These are phyloP conservation scores for Willaertia magna DNA, from an alignment of 208 protist genomes.

Conservation along the genomic window DNA sequence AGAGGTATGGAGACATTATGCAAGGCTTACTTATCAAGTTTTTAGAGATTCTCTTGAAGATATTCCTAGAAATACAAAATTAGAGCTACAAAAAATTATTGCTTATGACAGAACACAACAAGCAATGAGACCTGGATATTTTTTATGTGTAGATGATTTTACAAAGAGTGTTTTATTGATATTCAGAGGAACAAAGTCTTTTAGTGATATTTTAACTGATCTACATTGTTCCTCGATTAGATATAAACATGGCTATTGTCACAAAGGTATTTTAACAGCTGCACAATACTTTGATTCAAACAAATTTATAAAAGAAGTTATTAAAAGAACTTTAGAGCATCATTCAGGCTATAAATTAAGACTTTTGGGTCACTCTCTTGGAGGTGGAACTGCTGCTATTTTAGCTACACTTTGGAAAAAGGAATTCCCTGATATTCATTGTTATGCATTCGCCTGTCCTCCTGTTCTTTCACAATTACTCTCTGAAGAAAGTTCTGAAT, in stretches of 20 bases:
- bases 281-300: not conserved
- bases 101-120: not conserved
- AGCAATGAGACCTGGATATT: constrained; percentile 2
- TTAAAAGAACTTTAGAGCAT: not conserved
- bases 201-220: not conserved
- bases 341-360: not conserved
- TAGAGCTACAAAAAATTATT: not conserved
- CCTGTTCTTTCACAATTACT: not conserved
- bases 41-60: not conserved
- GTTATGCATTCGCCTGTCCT: constrained; percentile 3
- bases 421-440: not conserved
- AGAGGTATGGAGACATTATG: not conserved
- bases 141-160: not conserved
- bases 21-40: not conserved
- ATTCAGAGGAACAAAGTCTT: not conserved
- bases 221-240: not conserved
- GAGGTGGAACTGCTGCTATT: not conserved
- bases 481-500: not conserved
- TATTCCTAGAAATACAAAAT: not conserved
- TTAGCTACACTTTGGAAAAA: not conserved
- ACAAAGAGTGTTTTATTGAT: not conserved
- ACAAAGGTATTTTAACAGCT: not conserved
- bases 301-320: not conserved
- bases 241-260: constrained; percentile 3
- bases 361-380: not conserved